Percentiles rank a stretch among this genome's conserved stretches.
phyloP scores from a whole-genome alignment of 768 basidiomycete genomes.

The Strobilomyces echinocephalus region DNA sequence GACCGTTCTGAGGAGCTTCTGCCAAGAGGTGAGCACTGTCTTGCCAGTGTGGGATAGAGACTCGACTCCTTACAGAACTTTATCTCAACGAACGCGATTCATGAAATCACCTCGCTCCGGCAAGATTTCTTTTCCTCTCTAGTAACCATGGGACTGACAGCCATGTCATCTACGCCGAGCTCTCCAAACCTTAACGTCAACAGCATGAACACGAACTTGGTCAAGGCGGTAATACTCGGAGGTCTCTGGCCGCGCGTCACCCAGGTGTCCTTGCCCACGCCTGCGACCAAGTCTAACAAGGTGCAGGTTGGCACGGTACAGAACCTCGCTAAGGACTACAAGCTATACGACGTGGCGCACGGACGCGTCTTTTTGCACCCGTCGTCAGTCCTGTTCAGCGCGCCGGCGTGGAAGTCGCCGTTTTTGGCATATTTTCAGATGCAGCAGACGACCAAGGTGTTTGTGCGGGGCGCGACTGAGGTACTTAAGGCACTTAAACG shows the following conservation, averaged over 20 bases:
- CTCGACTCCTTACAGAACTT: conserved; percentile 55
- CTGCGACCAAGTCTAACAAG: conserved; percentile 78
- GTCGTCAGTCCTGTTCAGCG: conserved; percentile 70
- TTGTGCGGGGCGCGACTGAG: conserved; percentile 83
- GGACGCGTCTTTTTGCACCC: conserved; percentile 80
- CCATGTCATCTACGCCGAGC: conserved; percentile 40
- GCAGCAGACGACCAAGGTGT: conserved; percentile 77
- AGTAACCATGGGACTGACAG: conserved; percentile 64
- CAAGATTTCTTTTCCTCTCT: conserved; percentile 74
- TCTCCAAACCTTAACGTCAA: conserved; percentile 58
- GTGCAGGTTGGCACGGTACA: conserved; percentile 81
- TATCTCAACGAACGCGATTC: conserved; percentile 66
- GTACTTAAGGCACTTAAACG: conserved; percentile 31
- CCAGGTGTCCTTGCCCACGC: conserved; percentile 66
- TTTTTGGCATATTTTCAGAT: conserved; percentile 85
- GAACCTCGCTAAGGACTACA: conserved; percentile 79
- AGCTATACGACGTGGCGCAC: conserved; percentile 64
- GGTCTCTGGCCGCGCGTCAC: conserved; percentile 86
- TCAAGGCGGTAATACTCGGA: conserved; percentile 82
- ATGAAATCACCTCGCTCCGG: conserved; percentile 75
- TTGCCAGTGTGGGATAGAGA: background rate
- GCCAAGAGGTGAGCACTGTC: conserved; percentile 51
- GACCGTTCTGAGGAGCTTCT: conserved; percentile 50
- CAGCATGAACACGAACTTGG: conserved; percentile 60
- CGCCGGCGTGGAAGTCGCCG: conserved; percentile 67